A percentile compares a stretch with the other conserved stretches of the same genome.
These are phyloP conservation scores for Luzula sylvatica DNA, from an alignment of 176 grass and related monocot genomes.

Conservation along the genomic window DNA sequence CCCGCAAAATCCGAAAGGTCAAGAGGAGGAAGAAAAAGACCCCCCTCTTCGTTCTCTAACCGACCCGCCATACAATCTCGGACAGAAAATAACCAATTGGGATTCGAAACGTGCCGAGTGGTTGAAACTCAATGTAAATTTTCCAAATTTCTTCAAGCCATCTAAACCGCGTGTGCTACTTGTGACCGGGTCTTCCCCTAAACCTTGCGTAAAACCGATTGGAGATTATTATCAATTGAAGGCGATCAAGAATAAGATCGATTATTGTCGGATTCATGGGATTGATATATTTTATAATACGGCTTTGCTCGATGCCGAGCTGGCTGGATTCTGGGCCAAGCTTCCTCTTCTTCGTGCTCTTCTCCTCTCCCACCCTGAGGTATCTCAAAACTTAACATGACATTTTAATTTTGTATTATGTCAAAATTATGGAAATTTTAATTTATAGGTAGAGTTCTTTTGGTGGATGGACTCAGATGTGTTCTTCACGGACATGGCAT, in stretches of 20 bases:
- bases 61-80: constrained; percentile 55
- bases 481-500: constrained; percentile 79
- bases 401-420: too few relatives aligned
- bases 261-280: constrained; percentile 81
- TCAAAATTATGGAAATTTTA: too few relatives aligned
- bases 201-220: constrained; percentile 49
- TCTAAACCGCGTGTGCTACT: constrained; percentile 63
- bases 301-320: constrained; percentile 75
- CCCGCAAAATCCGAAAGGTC: background rate
- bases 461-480: constrained; percentile 98
- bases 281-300: constrained; percentile 86
- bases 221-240: constrained; percentile 74
- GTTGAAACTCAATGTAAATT: constrained; percentile 47
- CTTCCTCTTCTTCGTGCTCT: constrained; percentile 82
- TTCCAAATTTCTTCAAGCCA: constrained; percentile 11
- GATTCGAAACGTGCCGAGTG: constrained; percentile 53
- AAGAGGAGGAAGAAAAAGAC: background rate
- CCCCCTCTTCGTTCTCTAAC: constrained; percentile 39
- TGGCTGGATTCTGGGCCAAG: constrained; percentile 87
- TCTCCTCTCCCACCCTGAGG: constrained; percentile 80
- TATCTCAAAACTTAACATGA: background rate
- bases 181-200: constrained; percentile 60
- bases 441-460: constrained; percentile 42
- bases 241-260: constrained; percentile 85
- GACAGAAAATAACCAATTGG: constrained; percentile 54